These are phyloP conservation scores for Fonsecaea erecta DNA, from an alignment of 2,329 filamentous ascomycete genomes.

Conservation along the genomic window DNA sequence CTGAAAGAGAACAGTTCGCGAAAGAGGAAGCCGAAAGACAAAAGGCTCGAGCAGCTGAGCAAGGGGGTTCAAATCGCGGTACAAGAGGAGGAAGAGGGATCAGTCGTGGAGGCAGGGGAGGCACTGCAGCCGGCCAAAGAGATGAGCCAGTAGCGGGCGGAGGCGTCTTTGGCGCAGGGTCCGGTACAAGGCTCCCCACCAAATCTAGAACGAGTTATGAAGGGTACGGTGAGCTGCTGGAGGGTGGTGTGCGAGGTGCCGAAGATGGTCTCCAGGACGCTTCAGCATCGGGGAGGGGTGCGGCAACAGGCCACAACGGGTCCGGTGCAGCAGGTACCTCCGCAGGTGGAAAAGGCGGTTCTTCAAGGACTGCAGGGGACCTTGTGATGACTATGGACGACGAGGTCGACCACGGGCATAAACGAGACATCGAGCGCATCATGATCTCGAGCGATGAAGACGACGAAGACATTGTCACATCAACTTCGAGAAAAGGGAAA, in stretches of 20 bases:
- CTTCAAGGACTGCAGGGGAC: constrained; percentile 40
- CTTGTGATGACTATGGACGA: constrained; percentile 57
- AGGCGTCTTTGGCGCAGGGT: constrained; percentile 36
- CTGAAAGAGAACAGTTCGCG: constrained; percentile 36
- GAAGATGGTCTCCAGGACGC: constrained; percentile 36
- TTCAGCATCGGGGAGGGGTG: constrained; percentile 40
- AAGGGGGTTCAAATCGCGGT: constrained; percentile 20
- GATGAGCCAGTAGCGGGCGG: constrained; percentile 14
- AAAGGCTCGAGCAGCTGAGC: constrained; percentile 28
- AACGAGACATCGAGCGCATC: constrained; percentile 60
- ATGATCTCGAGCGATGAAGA: constrained; percentile 57
- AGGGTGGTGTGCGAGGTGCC: constrained; percentile 14
- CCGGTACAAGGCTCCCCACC: constrained; percentile 25
- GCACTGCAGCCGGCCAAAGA: constrained; percentile 5
- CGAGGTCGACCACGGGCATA: constrained; percentile 52
- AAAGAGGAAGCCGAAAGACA: constrained; percentile 37
- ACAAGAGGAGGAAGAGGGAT: constrained; percentile 20
- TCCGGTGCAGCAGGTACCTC: constrained; percentile 33
- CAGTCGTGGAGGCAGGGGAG: constrained; percentile 23
- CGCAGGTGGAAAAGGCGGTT: constrained; percentile 14
- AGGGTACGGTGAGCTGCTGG: constrained; percentile 40
- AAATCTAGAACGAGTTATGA: constrained; percentile 40
- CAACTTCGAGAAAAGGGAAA: constrained; percentile 49
- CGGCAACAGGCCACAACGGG: constrained; percentile 40
- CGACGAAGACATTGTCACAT: constrained; percentile 47